Evolutionary conservation across 331 rosid species (phyloP).

Genomic region (Cydonia oblonga): DNA sequence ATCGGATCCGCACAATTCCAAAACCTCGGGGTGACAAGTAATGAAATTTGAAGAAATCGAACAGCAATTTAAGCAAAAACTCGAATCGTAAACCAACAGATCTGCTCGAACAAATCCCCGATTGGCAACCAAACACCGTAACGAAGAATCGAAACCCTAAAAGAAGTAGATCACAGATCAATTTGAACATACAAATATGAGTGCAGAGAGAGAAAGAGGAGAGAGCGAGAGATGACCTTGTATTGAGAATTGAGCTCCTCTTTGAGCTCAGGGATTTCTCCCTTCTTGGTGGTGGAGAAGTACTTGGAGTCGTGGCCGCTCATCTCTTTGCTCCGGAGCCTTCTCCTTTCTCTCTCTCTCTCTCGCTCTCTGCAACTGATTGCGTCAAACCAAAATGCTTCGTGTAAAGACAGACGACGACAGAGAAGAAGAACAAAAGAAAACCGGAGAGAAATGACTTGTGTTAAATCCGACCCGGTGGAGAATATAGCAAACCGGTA

Average conservation of each 20-base stretch:
- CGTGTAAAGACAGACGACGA: neutral
- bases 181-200: neutral
- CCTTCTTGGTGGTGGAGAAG: constrained; percentile 98
- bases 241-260: constrained; percentile 99
- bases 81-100: constrained; percentile 15
- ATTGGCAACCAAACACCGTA: neutral
- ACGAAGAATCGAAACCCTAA: constrained; percentile 2
- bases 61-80: neutral
- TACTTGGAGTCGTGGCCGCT: constrained; percentile 98
- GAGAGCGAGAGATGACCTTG: constrained; percentile 42
- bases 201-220: neutral
- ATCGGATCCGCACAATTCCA: constrained; percentile 11
- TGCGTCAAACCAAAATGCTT: neutral
- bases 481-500: neutral
- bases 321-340: constrained; percentile 32
- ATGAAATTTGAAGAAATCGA: neutral
- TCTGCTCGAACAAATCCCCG: constrained; percentile 5
- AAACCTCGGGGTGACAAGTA: neutral
- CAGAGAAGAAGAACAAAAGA: neutral
- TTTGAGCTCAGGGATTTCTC: constrained; percentile 99
- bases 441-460: neutral
- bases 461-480: constrained; percentile 1
- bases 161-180: constrained; percentile 19
- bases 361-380: neutral
- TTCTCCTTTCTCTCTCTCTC: neutral